Evolutionary conservation across 164 flowering plant species (phyloP).

Genomic region (Stephania cephalantha): DNA sequence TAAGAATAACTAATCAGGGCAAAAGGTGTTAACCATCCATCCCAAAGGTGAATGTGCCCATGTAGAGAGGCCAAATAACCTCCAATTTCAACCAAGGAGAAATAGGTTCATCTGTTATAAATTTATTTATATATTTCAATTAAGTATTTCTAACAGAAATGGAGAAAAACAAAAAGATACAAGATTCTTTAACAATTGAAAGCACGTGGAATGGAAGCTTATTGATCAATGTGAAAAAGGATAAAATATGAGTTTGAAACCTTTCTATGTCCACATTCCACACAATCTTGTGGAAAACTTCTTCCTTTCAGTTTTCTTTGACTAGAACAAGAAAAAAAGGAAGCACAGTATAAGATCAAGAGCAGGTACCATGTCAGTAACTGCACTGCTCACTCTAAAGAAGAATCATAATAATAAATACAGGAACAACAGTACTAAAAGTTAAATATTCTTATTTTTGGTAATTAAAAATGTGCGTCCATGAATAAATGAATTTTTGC

Average conservation of each 20-base stretch:
- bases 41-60: too few species aligned
- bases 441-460: not conserved
- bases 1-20: not conserved
- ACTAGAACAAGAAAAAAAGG: constrained; percentile 23
- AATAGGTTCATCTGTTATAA: too few species aligned
- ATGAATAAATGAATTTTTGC: not conserved
- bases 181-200: not conserved
- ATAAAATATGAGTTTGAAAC: constrained; percentile 14
- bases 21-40: too few species aligned
- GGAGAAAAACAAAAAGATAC: not conserved
- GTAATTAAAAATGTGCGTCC: not conserved
- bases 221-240: not conserved
- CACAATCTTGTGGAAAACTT: constrained; percentile 30
- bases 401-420: not conserved
- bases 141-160: too few species aligned
- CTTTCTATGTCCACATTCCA: constrained; percentile 27
- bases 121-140: too few species aligned
- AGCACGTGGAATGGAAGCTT: not conserved
- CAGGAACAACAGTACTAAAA: not conserved
- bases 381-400: not conserved
- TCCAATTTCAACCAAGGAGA: too few species aligned
- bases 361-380: not conserved
- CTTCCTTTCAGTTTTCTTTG: constrained; percentile 20
- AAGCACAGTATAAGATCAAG: not conserved
- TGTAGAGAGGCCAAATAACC: too few species aligned